A percentile compares a stretch with the other conserved stretches of the same genome.
Conservation (phyloP, 148 eudicot species). For the Talinum fruticosum region DNA sequence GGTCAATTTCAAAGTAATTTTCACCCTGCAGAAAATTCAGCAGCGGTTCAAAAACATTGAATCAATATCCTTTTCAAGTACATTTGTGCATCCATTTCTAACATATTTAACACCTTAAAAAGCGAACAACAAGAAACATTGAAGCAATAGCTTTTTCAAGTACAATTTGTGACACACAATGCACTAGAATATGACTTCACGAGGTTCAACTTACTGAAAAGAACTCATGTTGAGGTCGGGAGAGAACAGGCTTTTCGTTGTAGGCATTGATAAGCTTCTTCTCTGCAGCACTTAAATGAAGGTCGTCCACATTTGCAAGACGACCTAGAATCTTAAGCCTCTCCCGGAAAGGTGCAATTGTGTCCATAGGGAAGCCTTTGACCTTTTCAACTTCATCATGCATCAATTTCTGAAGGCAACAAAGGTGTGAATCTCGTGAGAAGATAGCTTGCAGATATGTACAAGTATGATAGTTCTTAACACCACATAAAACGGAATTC, state of each 20-base stretch:
- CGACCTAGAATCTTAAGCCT: conserved; percentile 65
- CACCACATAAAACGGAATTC: not conserved
- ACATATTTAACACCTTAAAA: not conserved
- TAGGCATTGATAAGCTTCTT: conserved; percentile 73
- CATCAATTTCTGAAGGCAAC: conserved; percentile 51
- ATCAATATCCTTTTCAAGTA: not conserved
- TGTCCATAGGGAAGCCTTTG: conserved; percentile 69
- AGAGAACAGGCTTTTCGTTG: conserved; percentile 91
- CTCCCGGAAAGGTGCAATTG: conserved; percentile 60
- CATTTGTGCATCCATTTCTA: not conserved
- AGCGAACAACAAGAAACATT: not conserved
- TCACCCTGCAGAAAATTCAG: conserved; percentile 55
- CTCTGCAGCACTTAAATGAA: conserved; percentile 52
- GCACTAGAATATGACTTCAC: not conserved
- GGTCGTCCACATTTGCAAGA: not conserved
- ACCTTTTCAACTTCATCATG: conserved; percentile 80
- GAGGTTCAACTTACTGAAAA: conserved; percentile 44
- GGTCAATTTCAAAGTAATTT: conserved; percentile 87
- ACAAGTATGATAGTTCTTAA: not conserved
- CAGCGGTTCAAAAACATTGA: not conserved
- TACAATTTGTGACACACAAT: too few species aligned
- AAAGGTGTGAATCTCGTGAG: not conserved
- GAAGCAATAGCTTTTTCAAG: too few species aligned
- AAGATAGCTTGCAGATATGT: not conserved
- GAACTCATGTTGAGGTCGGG: conserved; percentile 94